Percentiles rank a stretch among this genome's conserved stretches.
Conservation (phyloP, 495 filamentous ascomycete genomes). For the Xylaria nigripes region DNA sequence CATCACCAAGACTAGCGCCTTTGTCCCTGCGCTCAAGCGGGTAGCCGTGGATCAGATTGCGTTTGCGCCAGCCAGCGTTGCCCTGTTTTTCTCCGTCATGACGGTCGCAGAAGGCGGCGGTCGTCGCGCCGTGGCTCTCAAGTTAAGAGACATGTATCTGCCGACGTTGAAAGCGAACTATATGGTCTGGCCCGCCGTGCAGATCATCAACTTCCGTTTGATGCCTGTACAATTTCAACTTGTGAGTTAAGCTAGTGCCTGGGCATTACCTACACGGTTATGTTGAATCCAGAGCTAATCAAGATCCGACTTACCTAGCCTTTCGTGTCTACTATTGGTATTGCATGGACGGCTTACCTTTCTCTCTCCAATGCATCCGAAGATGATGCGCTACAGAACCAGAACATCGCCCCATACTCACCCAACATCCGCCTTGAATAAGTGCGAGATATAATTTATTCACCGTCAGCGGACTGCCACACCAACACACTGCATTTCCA, state of each 20-base stretch:
- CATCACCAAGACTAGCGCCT: slow-evolving; percentile 65
- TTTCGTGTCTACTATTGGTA: slow-evolving; percentile 92
- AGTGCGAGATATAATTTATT: neutral
- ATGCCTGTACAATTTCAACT: slow-evolving; percentile 96
- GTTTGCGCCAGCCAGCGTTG: slow-evolving; percentile 87
- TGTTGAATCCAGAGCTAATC: slow-evolving; percentile 6
- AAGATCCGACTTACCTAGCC: slow-evolving; percentile 50
- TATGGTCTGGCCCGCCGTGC: slow-evolving; percentile 90
- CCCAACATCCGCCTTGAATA: slow-evolving; percentile 26
- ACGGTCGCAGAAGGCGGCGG: slow-evolving; percentile 92
- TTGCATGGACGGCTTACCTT: slow-evolving; percentile 98
- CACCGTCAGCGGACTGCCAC: neutral
- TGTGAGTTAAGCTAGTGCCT: slow-evolving; percentile 48
- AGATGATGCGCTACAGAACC: slow-evolving; percentile 34
- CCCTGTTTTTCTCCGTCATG: slow-evolving; percentile 91
- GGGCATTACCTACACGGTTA: neutral
- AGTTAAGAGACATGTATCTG: slow-evolving; percentile 88
- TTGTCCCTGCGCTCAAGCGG: slow-evolving; percentile 73
- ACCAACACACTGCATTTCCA: neutral
- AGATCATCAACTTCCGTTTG: slow-evolving; percentile 92
- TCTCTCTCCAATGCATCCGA: slow-evolving; percentile 88
- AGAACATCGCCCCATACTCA: slow-evolving; percentile 22
- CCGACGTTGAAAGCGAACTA: slow-evolving; percentile 95
- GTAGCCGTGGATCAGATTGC: slow-evolving; percentile 92
- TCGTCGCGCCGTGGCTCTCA: slow-evolving; percentile 64